Conservation (phyloP, 495 filamentous ascomycete genomes). For the Aspergillus saccharolyticus region DNA sequence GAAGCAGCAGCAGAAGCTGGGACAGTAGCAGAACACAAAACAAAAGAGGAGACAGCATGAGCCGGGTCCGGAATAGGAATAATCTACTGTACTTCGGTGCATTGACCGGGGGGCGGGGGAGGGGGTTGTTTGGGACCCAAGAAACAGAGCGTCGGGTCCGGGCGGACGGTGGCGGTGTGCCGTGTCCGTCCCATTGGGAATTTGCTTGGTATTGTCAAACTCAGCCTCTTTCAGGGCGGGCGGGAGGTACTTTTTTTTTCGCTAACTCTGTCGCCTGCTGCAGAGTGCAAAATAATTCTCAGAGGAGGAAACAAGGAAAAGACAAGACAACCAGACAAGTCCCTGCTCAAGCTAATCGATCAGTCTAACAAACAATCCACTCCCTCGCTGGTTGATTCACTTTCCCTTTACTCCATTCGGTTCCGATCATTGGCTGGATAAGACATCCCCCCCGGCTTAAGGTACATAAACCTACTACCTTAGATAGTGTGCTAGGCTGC, state of each 20-base stretch:
- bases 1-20: too few species aligned
- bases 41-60: too few species aligned
- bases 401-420: neutral
- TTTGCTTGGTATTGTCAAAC: constrained; percentile 3
- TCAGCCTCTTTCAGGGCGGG: neutral
- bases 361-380: neutral
- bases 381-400: neutral
- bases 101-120: neutral
- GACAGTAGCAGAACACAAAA: too few species aligned
- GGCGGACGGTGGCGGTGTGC: constrained; percentile 8
- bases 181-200: neutral
- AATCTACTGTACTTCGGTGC: too few species aligned
- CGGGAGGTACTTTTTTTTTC: neutral
- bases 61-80: neutral
- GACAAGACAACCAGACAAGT: neutral
- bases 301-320: neutral
- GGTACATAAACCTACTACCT: neutral
- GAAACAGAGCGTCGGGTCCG: constrained; percentile 8
- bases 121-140: neutral
- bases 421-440: neutral
- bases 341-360: neutral
- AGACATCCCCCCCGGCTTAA: neutral
- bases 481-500: neutral
- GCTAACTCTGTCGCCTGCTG: neutral
- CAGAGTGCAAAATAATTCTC: too few species aligned